These are phyloP conservation scores for Cyberlindnera mrakii DNA, from an alignment of 805 yeast species.

Conservation along the genomic window DNA sequence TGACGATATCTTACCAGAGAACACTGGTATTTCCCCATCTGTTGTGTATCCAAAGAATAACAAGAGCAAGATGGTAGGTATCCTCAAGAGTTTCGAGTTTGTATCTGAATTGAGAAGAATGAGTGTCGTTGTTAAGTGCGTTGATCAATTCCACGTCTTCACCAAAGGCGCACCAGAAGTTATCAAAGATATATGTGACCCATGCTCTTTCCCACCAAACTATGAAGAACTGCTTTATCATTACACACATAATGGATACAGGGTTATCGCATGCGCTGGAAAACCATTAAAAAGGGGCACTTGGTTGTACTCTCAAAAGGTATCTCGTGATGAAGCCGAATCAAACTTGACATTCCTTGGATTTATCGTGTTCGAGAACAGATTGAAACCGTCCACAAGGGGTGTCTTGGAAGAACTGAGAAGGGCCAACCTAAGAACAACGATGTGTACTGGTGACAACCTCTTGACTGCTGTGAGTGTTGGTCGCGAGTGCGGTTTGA, in stretches of 20 bases:
- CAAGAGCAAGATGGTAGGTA: conserved; percentile 35
- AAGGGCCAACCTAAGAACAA: conserved; percentile 69
- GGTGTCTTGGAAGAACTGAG: conserved; percentile 52
- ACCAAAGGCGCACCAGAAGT: conserved; percentile 98
- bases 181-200: conserved; percentile 69
- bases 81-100: conserved; percentile 68
- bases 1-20: conserved; percentile 35
- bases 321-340: conserved; percentile 64
- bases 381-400: conserved; percentile 65
- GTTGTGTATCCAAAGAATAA: conserved; percentile 42
- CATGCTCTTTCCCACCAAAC: conserved; percentile 65
- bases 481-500: conserved; percentile 73
- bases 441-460: conserved; percentile 99
- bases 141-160: conserved; percentile 41
- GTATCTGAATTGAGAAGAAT: conserved; percentile 80
- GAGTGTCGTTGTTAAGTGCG: conserved; percentile 68
- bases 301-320: conserved; percentile 43
- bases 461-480: conserved; percentile 92
- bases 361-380: conserved; percentile 88
- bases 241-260: conserved; percentile 89
- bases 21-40: conserved; percentile 39
- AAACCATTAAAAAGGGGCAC: conserved; percentile 41
- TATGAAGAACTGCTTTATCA: conserved; percentile 69
- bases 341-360: conserved; percentile 69
- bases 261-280: conserved; percentile 92